Conservation (phyloP, 495 filamentous ascomycete species). For the Penicillium alfredii region DNA sequence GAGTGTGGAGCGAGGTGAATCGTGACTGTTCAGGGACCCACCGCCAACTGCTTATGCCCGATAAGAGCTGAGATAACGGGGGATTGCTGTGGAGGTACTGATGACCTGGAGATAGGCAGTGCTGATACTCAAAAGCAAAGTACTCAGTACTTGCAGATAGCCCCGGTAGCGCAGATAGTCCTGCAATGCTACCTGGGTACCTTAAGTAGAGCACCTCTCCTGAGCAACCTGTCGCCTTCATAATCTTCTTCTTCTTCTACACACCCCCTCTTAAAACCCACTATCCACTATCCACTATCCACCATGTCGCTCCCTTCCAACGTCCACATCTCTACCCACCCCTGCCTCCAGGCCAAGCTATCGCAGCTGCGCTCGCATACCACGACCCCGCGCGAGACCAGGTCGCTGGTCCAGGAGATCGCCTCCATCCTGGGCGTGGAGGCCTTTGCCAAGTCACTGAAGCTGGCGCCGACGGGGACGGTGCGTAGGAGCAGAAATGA, state of each 20-base stretch:
- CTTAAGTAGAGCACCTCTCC: too few relatives aligned
- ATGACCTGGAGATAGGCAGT: too few relatives aligned
- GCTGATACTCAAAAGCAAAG: too few relatives aligned
- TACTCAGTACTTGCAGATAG: too few relatives aligned
- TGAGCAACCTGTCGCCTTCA: not conserved
- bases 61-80: too few relatives aligned
- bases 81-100: too few relatives aligned
- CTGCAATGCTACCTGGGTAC: too few relatives aligned
- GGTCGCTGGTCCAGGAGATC: conserved; percentile 78
- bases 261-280: not conserved
- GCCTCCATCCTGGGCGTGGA: conserved; percentile 75
- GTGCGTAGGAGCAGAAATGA: too few relatives aligned
- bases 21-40: too few relatives aligned
- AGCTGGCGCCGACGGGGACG: conserved; percentile 34
- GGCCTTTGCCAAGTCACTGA: conserved; percentile 65
- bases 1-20: too few relatives aligned
- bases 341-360: conserved; percentile 82
- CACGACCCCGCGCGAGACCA: conserved; percentile 69
- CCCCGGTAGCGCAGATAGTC: too few relatives aligned
- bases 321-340: conserved; percentile 79
- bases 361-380: conserved; percentile 72
- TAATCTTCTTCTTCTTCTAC: conserved; percentile 5
- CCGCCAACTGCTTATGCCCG: too few relatives aligned
- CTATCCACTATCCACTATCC: conserved; percentile 4
- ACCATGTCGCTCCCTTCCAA: conserved; percentile 30